Base-by-base conservation (phyloP, 345 rosid genomes). In the Populus nigra region DNA sequence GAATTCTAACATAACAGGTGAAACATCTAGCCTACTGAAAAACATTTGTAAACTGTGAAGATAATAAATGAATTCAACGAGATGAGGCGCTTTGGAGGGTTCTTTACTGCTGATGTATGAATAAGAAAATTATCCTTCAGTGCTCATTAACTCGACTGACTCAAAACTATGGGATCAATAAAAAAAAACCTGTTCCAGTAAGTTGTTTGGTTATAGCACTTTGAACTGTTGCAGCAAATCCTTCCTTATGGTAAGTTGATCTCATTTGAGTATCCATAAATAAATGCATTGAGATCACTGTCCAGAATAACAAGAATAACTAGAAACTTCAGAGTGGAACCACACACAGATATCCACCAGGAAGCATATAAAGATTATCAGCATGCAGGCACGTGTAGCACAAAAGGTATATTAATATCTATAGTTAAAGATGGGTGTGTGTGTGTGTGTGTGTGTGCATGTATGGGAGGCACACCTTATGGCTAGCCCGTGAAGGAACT, bases 401-500 rank as follows among this genome's bases (percentile, higher is more conserved):
- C 65, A 66, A 36, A n/a, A 36, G 18, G 39, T 18, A 73, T 35
- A 69, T 8, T 33, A 29, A 27, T 47, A 18, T 65, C 25, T 8
- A 9, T 2, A 59, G 29, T 59, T n/a, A n/a, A 9, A 47, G 53
- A 12, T 47, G 53, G 23, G 4, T 43, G 17, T 15, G 53, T 23
- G 29, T n/a, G n/a, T 29, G 18, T 23, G 74, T 23, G 74, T 16
- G 39, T 55, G 53, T 20, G 59, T 71, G 39, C 66, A 66, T 65
- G 38, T 31, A 22, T 55, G 18, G 17, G 50, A 72, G 9, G 43
- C 59, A 10, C n/a, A 90, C 94, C 94, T 84, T 88, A 36, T 87
- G 87, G 74, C 65, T 76, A 77, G 88, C 78, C 67, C 88, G 86
- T 65, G 90, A 86, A 75, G 89, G 87, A 39, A 88, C 83, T 67